These are phyloP conservation scores for Escovopsis sp. DNA, from an alignment of 2,329 filamentous ascomycete genomes.

Conservation along the genomic window DNA sequence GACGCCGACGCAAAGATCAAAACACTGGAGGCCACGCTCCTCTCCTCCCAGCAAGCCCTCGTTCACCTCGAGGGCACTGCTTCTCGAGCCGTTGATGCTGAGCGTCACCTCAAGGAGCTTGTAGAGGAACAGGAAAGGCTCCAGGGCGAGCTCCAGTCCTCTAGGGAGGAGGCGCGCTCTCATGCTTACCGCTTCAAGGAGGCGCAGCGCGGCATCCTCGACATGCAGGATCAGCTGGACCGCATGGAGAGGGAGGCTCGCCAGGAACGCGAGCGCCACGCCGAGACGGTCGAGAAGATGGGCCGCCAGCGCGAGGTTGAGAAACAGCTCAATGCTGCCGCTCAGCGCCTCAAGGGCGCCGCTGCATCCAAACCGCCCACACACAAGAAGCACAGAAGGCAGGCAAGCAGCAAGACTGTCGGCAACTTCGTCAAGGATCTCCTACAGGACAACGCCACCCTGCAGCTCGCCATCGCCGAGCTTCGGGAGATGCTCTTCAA, in stretches of 20 bases:
- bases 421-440: slow-evolving; percentile 94
- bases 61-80: slow-evolving; percentile 61
- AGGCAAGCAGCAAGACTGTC: slow-evolving; percentile 52
- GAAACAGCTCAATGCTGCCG: slow-evolving; percentile 64
- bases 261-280: slow-evolving; percentile 68
- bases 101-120: slow-evolving; percentile 62
- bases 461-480: slow-evolving; percentile 86
- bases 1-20: slow-evolving; percentile 71
- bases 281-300: slow-evolving; percentile 68
- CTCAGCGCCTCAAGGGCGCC: slow-evolving; percentile 65
- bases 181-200: slow-evolving; percentile 74
- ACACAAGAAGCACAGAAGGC: slow-evolving; percentile 41
- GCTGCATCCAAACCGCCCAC: slow-evolving; percentile 55
- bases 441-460: slow-evolving; percentile 82
- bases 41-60: slow-evolving; percentile 64
- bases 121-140: slow-evolving; percentile 69
- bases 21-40: slow-evolving; percentile 59
- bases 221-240: slow-evolving; percentile 78
- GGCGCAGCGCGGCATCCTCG: slow-evolving; percentile 63
- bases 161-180: slow-evolving; percentile 60
- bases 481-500: slow-evolving; percentile 77
- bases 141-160: slow-evolving; percentile 50
- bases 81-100: slow-evolving; percentile 60
- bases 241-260: slow-evolving; percentile 71
- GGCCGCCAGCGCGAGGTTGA: slow-evolving; percentile 73